Percentiles rank a stretch among this genome's conserved stretches.
Evolutionary conservation across 352 stramenopile species (phyloP).

Genomic region (Globisporangium nagaii): DNA sequence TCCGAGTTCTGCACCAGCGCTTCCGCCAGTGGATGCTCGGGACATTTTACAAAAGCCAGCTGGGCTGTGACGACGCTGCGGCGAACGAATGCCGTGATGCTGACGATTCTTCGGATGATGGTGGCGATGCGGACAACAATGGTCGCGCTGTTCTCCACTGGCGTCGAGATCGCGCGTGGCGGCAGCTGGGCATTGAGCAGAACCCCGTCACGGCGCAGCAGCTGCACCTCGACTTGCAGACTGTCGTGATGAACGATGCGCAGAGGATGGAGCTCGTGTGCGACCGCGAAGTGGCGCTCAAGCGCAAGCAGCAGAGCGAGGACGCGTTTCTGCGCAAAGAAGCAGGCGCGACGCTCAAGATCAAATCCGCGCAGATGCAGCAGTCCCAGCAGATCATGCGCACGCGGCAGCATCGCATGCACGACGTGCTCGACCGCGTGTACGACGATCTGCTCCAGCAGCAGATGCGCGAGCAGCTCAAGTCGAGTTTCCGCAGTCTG

Average conservation of each 20-base stretch:
- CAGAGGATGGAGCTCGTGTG: conserved; percentile 24
- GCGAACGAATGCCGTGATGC: background rate
- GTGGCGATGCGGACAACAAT: conserved; percentile 7
- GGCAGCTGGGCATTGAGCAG: conserved; percentile 30
- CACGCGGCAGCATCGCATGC: conserved; percentile 37
- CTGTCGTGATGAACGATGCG: conserved; percentile 25
- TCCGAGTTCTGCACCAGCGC: conserved; percentile 26
- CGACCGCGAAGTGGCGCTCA: conserved; percentile 30
- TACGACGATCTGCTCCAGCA: conserved; percentile 48
- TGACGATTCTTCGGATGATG: conserved; percentile 2
- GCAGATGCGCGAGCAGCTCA: conserved; percentile 30
- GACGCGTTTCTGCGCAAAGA: conserved; percentile 46
- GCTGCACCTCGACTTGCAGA: conserved; percentile 31
- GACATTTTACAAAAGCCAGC: conserved; percentile 23
- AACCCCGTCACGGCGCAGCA: conserved; percentile 25
- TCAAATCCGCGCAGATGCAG: conserved; percentile 40
- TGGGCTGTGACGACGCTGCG: background rate
- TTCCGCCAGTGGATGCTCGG: conserved; percentile 43
- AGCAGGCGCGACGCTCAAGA: conserved; percentile 31
- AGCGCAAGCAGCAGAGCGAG: conserved; percentile 32
- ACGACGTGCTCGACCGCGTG: conserved; percentile 58
- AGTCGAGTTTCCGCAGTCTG: conserved; percentile 52
- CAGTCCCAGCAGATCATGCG: conserved; percentile 46
- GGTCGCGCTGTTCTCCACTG: conserved; percentile 30
- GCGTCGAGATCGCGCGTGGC: conserved; percentile 43